A percentile compares a stretch with the other conserved stretches of the same genome.
phyloP scores from a whole-genome alignment of 495 filamentous ascomycete genomes.

The Physcia stellaris region DNA sequence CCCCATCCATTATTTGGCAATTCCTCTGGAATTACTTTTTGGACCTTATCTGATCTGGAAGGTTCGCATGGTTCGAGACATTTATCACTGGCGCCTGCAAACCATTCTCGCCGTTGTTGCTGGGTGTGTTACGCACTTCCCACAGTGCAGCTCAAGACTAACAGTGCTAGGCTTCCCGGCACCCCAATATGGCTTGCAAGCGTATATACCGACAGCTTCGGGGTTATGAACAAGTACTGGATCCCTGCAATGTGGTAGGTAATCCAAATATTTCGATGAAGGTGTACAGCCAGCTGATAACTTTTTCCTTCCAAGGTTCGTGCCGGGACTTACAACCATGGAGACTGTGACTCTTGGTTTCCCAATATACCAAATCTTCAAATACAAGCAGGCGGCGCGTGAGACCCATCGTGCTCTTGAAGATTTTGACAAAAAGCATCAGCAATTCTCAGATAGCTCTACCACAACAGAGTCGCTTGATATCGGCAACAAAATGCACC shows the following conservation, averaged over 20 bases:
- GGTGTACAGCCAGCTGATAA: not conserved
- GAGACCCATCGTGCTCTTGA: slow-evolving; percentile 28
- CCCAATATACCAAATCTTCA: slow-evolving; percentile 41
- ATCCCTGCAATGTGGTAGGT: slow-evolving; percentile 39
- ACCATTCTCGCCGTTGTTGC: slow-evolving; percentile 45
- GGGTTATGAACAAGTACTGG: slow-evolving; percentile 36
- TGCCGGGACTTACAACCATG: slow-evolving; percentile 36
- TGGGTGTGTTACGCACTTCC: slow-evolving; percentile 22
- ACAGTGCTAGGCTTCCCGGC: slow-evolving; percentile 37
- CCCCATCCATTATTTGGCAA: slow-evolving; percentile 46
- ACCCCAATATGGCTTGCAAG: slow-evolving; percentile 51
- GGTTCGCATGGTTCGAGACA: slow-evolving; percentile 41
- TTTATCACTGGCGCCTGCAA: slow-evolving; percentile 50
- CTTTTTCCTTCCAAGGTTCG: slow-evolving; percentile 26
- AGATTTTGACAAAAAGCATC: slow-evolving; percentile 21
- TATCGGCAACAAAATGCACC: too few relatives aligned
- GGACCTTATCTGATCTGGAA: slow-evolving; percentile 31
- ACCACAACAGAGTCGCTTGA: too few relatives aligned
- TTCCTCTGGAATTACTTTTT: slow-evolving; percentile 49
- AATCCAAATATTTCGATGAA: not conserved
- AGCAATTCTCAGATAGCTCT: slow-evolving; percentile 18
- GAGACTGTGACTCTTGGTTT: slow-evolving; percentile 40
- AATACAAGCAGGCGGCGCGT: slow-evolving; percentile 2
- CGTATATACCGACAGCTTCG: slow-evolving; percentile 42
- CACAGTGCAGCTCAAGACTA: not conserved